phyloP scores from a whole-genome alignment of 2,329 filamentous ascomycete genomes.

The Aspergillus aculeatus region DNA sequence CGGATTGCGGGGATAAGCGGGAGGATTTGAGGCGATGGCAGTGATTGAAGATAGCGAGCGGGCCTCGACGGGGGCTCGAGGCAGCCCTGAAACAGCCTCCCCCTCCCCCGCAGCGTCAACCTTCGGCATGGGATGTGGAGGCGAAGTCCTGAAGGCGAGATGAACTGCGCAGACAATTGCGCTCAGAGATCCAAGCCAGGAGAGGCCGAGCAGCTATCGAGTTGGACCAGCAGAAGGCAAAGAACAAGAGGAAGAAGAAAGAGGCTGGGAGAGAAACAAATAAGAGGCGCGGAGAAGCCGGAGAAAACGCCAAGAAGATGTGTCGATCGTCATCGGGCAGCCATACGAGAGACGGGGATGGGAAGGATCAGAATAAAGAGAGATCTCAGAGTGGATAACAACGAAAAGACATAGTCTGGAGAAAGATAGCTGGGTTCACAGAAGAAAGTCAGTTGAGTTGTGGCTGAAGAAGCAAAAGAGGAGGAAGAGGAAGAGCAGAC shows the following conservation, averaged over 20 bases:
- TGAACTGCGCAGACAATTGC: not conserved
- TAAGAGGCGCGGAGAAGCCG: slow-evolving; percentile 16
- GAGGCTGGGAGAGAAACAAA: slow-evolving; percentile 17
- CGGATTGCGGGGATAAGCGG: slow-evolving; percentile 77
- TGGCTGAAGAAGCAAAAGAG: not conserved
- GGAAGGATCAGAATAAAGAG: not conserved
- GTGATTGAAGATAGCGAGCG: slow-evolving; percentile 79
- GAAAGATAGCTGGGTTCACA: too few species aligned
- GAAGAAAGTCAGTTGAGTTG: not conserved
- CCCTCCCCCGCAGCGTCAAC: slow-evolving; percentile 27
- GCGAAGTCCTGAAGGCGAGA: not conserved
- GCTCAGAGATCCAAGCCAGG: not conserved
- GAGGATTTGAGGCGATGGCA: slow-evolving; percentile 78
- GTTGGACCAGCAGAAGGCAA: not conserved
- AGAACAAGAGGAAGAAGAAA: slow-evolving; percentile 2
- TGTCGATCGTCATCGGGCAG: slow-evolving; percentile 10
- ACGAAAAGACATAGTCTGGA: not conserved
- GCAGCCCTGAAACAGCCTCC: slow-evolving; percentile 27
- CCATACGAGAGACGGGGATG: slow-evolving; percentile 5
- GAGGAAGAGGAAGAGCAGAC: not conserved
- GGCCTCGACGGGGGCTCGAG: slow-evolving; percentile 63
- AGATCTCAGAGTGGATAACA: not conserved
- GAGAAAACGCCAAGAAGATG: slow-evolving; percentile 12
- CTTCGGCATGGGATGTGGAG: slow-evolving; percentile 21
- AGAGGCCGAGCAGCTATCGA: not conserved